Evolutionary conservation across 202 grass and related monocot species (phyloP), one percentile per base, ranked within the genome.

Genomic region (Setaria italica): DNA sequence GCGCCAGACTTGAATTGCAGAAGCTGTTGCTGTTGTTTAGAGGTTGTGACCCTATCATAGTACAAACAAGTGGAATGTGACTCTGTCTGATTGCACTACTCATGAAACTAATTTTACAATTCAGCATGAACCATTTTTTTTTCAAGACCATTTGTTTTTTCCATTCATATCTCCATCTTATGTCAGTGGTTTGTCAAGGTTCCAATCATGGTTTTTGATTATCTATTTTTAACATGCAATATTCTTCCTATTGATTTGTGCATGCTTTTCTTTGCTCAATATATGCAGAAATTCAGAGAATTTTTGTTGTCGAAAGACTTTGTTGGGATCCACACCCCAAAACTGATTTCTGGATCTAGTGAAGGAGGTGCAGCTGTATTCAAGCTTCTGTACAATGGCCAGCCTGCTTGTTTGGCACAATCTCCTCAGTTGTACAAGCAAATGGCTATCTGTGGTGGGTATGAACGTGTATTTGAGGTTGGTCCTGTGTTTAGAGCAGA

Each of bases 331-430:
- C 95, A 97, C 82, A 93, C 80, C 53, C 95, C 95, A 66, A 97
- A 94, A 43, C 79, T 97, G 72, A 86, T 91, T 62, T 29, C 76
- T 72, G 95, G 92, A 79, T 91, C 95, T 62, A 97, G 95, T 62
- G 95, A 97, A 88, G 95, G 95, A 39, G 95, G 95, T 80, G 95
- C 95, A 17, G 89, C 95, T 82, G 95, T 97, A 86, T 97, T 97
- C 83, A 97, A 78, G 57, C 57, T 78, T 35, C 5, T 62, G 56
- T 97, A 95, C 81, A 97, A 95, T 85, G 92, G 92, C 0, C 95
- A 95, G 53, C 92, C 87, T 63, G 95, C 95, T 78, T 95, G 92
- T 57, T 85, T 97, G 76, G 90, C 95, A 6, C 95, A 97, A 32
- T 97, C 92, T 51, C 92, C 89, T 70, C 95, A 97, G 37, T 80